Conservation (phyloP, 192 early-diverging fungal species). For the Coemansia sp. region DNA sequence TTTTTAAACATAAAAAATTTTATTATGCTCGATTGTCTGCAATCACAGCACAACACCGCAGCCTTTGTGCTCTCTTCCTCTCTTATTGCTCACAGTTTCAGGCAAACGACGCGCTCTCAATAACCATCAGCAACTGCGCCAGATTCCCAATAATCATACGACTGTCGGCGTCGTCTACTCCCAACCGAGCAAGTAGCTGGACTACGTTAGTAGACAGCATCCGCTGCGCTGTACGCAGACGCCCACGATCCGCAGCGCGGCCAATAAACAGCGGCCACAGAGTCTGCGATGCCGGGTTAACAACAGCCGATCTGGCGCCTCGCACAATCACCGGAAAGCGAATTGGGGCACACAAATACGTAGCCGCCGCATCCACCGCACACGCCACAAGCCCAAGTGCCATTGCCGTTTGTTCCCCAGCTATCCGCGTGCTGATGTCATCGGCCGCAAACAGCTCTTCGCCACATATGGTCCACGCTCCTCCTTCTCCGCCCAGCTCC, state of each 20-base stretch:
- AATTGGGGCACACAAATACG: conserved; percentile 13
- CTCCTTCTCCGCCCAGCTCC: conserved; percentile 8
- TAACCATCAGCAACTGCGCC: conserved; percentile 36
- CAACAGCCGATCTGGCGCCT: conserved; percentile 24
- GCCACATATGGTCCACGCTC: conserved; percentile 35
- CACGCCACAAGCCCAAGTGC: conserved; percentile 30
- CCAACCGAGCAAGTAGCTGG: conserved; percentile 28
- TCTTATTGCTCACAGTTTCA: not conserved
- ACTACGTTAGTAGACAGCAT: conserved; percentile 23
- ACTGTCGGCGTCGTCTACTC: conserved; percentile 15
- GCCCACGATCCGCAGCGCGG: conserved; percentile 8
- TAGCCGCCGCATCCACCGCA: conserved; percentile 18
- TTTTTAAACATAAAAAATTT: not conserved
- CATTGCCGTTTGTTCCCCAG: conserved; percentile 22
- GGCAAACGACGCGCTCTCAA: conserved; percentile 36
- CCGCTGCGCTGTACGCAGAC: conserved; percentile 11
- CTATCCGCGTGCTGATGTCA: not conserved
- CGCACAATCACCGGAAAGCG: conserved; percentile 30
- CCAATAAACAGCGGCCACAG: conserved; percentile 31
- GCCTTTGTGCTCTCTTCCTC: too few species aligned
- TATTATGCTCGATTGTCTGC: not conserved
- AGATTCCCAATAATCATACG: conserved; percentile 15
- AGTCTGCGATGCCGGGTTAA: conserved; percentile 9
- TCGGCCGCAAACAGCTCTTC: conserved; percentile 3
- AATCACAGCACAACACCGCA: too few species aligned